A percentile compares a stretch with the other conserved stretches of the same genome.
Evolutionary conservation across 768 basidiomycete genomes (phyloP).

Genomic region (Phylloporus arenicola): DNA sequence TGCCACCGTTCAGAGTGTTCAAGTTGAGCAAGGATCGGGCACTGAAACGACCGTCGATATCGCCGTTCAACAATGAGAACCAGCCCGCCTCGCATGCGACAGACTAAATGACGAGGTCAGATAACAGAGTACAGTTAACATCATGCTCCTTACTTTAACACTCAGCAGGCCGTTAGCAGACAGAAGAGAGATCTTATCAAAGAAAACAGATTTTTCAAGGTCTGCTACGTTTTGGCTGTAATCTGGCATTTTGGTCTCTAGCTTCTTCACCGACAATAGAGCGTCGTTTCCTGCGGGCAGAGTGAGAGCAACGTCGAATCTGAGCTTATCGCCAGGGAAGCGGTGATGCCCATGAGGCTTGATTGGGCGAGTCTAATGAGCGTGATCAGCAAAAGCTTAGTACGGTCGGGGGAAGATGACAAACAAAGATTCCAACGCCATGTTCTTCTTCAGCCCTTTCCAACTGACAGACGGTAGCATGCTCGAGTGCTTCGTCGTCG

Average conservation of each 20-base stretch:
- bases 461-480: constrained; percentile 27
- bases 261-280: constrained; percentile 33
- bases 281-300: constrained; percentile 30
- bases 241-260: constrained; percentile 40
- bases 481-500: constrained; percentile 14
- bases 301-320: constrained; percentile 33
- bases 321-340: constrained; percentile 15
- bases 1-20: constrained; percentile 35
- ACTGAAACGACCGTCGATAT: constrained; percentile 41
- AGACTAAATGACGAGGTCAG: constrained; percentile 24
- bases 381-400: neutral
- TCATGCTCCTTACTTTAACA: constrained; percentile 27
- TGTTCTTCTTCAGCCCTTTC: constrained; percentile 20
- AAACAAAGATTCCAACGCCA: constrained; percentile 33
- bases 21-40: constrained; percentile 33
- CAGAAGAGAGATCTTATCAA: constrained; percentile 33
- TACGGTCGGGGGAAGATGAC: constrained; percentile 1
- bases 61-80: constrained; percentile 40
- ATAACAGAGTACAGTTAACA: neutral
- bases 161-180: constrained; percentile 34
- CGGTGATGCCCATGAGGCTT: neutral
- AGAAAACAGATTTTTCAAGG: constrained; percentile 31
- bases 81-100: constrained; percentile 23
- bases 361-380: constrained; percentile 30
- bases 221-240: constrained; percentile 35